Evolutionary conservation across 768 basidiomycete genomes (phyloP).

Genomic region (Amylocystis lapponica): DNA sequence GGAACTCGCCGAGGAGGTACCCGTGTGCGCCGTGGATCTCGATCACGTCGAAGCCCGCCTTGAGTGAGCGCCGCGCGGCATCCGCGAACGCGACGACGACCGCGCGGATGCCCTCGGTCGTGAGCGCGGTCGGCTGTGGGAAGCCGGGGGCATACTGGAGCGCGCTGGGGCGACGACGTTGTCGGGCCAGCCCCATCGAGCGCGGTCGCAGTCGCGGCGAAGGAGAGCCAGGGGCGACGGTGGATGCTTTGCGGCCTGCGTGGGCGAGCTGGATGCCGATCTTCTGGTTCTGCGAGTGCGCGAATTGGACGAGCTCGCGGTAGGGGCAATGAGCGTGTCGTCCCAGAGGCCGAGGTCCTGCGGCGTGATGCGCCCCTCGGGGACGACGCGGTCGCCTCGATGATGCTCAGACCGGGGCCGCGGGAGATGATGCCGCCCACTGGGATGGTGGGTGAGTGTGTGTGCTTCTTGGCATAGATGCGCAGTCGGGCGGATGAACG

Average conservation of each 20-base stretch:
- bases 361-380: constrained; percentile 57
- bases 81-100: constrained; percentile 33
- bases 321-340: constrained; percentile 45
- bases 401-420: constrained; percentile 49
- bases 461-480: neutral
- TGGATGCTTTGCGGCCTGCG: constrained; percentile 68
- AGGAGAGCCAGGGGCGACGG: constrained; percentile 45
- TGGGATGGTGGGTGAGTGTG: constrained; percentile 13
- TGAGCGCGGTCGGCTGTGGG: constrained; percentile 34
- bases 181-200: constrained; percentile 33
- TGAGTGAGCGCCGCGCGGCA: constrained; percentile 26
- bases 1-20: constrained; percentile 28
- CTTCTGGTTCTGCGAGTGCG: constrained; percentile 60
- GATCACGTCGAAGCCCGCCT: constrained; percentile 28
- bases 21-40: constrained; percentile 23
- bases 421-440: constrained; percentile 49
- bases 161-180: constrained; percentile 28
- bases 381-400: constrained; percentile 63
- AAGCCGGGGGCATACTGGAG: constrained; percentile 30
- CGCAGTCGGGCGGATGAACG: too few species aligned
- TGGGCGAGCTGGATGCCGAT: constrained; percentile 73
- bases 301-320: constrained; percentile 57
- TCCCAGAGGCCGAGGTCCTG: constrained; percentile 56
- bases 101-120: constrained; percentile 29
- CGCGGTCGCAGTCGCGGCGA: constrained; percentile 24